A percentile compares a stretch with the other conserved stretches of the same genome.
phyloP scores from a whole-genome alignment of 306 rosid genomes.

The Neltuma alba region DNA sequence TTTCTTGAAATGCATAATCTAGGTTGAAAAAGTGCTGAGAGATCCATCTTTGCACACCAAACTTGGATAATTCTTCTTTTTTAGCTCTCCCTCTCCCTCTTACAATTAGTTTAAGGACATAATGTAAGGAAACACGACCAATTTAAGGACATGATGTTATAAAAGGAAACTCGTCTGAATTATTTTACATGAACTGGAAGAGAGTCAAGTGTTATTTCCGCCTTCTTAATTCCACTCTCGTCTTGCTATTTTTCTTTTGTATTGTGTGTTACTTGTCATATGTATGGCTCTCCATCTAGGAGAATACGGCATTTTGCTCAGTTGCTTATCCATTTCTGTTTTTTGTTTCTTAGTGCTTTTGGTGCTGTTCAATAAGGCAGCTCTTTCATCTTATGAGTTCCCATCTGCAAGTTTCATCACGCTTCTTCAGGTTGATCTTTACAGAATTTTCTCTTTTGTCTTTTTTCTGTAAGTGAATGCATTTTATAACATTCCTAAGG shows the following conservation, averaged over 20 bases:
- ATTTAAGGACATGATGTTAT: too few relatives aligned
- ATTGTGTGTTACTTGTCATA: neutral
- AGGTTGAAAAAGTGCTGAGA: neutral
- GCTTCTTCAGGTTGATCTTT: constrained; percentile 77
- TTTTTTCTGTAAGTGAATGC: neutral
- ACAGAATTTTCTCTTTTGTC: neutral
- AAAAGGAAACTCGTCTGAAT: neutral
- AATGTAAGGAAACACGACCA: too few relatives aligned
- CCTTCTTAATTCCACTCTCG: neutral
- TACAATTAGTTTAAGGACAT: neutral
- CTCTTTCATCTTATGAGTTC: constrained; percentile 86
- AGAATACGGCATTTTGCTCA: neutral
- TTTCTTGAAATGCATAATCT: neutral
- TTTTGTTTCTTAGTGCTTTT: constrained; percentile 64
- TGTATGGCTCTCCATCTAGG: neutral
- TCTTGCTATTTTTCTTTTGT: neutral
- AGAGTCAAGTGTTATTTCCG: neutral
- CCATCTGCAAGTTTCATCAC: constrained; percentile 90
- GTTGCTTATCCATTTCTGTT: neutral
- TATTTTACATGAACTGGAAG: constrained; percentile 1
- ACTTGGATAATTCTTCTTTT: neutral
- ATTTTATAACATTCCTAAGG: neutral
- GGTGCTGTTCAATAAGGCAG: constrained; percentile 94
- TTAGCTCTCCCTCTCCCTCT: neutral
- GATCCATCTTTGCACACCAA: neutral